Evolutionary conservation across 768 basidiomycete genomes (phyloP).

Genomic region (Chalciporus sphaerocephalus): DNA sequence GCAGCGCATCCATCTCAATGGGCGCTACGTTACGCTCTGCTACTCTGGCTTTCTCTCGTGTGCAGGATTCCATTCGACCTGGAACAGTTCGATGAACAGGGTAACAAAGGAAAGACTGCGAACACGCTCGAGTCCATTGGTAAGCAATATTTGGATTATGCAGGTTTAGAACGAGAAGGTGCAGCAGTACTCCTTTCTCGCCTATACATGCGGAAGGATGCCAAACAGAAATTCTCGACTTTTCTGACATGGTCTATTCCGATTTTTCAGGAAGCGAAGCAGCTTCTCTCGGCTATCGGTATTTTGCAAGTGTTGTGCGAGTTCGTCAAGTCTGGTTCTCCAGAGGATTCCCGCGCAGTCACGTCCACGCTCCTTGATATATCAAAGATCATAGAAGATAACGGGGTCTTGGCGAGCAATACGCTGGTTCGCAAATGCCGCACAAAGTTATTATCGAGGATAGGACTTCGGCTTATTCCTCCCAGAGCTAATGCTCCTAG

Average conservation of each 20-base stretch:
- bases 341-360: constrained; percentile 46
- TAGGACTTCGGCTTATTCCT: constrained; percentile 61
- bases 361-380: constrained; percentile 44
- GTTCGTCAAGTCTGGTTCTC: constrained; percentile 59
- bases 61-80: constrained; percentile 93
- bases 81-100: constrained; percentile 71
- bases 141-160: constrained; percentile 52
- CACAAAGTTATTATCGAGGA: constrained; percentile 63
- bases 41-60: constrained; percentile 93
- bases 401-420: constrained; percentile 44
- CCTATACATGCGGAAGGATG: constrained; percentile 77
- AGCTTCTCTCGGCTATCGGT: constrained; percentile 57
- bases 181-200: constrained; percentile 78
- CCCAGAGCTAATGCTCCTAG: constrained; percentile 34
- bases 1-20: constrained; percentile 50
- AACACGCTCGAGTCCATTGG: constrained; percentile 53
- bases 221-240: constrained; percentile 40
- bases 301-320: constrained; percentile 66
- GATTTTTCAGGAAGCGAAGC: constrained; percentile 36
- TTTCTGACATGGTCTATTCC: constrained; percentile 51
- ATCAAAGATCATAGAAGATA: constrained; percentile 39
- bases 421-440: constrained; percentile 66
- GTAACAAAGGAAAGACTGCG: constrained; percentile 51
- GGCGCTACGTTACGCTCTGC: constrained; percentile 76
- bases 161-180: constrained; percentile 83